phyloP scores from a whole-genome alignment of 2,329 filamentous ascomycete species.

The Sclerotinia nivalis region DNA sequence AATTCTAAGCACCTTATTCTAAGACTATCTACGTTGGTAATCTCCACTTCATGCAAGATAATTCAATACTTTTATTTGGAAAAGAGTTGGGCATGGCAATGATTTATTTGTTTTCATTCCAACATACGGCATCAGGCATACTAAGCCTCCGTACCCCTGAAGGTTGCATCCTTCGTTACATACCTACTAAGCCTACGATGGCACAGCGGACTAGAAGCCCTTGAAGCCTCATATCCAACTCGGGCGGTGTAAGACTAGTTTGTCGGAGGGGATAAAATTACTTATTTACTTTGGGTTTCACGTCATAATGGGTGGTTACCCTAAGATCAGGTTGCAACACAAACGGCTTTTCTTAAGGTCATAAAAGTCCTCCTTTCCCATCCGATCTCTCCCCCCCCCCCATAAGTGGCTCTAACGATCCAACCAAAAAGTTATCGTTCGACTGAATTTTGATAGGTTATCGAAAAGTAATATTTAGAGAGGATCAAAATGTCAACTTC shows the following conservation, averaged over 20 bases:
- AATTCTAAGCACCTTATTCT: constrained; percentile 2
- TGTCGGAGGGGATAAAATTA: constrained; percentile 17
- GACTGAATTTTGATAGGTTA: neutral
- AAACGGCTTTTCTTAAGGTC: constrained; percentile 10
- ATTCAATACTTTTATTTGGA: neutral
- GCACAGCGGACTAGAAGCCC: constrained; percentile 20
- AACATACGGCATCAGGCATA: constrained; percentile 6
- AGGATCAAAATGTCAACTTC: constrained; percentile 13
- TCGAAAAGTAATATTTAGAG: neutral
- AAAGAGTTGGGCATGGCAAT: neutral
- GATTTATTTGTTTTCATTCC: neutral
- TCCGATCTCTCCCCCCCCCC: neutral
- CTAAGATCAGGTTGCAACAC: neutral
- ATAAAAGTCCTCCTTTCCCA: constrained; percentile 3
- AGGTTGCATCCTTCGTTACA: constrained; percentile 21
- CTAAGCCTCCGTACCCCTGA: constrained; percentile 20
- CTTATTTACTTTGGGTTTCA: constrained; percentile 12
- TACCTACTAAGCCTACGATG: constrained; percentile 15
- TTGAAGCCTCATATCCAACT: constrained; percentile 20
- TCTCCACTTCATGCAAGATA: constrained; percentile 16
- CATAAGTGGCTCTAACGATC: neutral
- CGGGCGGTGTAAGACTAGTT: constrained; percentile 14
- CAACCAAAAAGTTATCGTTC: neutral
- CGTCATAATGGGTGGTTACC: constrained; percentile 10
- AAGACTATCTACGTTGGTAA: constrained; percentile 7